Percentiles rank a stretch among this genome's conserved stretches.
These are phyloP conservation scores for Drechslerella coelobrocha DNA, from an alignment of 2,329 filamentous ascomycete genomes.

Conservation along the genomic window DNA sequence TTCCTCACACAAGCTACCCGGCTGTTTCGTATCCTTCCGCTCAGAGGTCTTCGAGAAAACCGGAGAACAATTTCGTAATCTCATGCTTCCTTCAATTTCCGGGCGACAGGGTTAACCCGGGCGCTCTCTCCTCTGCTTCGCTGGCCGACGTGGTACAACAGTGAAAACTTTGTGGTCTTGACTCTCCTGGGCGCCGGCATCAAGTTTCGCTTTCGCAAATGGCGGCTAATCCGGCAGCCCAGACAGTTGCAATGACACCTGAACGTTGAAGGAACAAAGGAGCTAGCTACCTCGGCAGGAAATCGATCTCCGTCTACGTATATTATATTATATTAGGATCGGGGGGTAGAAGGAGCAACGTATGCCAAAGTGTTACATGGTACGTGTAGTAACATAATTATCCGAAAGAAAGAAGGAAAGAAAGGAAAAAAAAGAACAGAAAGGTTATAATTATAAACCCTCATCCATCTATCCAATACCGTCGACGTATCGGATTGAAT, in stretches of 20 bases:
- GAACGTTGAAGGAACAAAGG: too few relatives aligned
- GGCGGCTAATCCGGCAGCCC: conserved; percentile 43
- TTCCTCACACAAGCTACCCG: too few relatives aligned
- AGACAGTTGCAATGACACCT: too few relatives aligned
- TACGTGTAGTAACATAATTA: not conserved
- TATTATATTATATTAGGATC: not conserved
- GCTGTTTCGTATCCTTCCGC: not conserved
- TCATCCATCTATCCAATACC: too few relatives aligned
- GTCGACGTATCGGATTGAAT: not conserved
- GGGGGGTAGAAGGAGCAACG: not conserved
- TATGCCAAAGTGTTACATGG: not conserved
- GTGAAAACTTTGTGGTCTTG: conserved; percentile 35
- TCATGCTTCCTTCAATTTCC: not conserved
- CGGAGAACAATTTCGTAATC: not conserved
- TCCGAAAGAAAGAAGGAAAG: too few relatives aligned
- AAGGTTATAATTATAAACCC: too few relatives aligned
- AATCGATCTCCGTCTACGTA: too few relatives aligned
- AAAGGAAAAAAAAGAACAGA: too few relatives aligned
- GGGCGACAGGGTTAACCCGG: not conserved
- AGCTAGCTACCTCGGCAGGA: too few relatives aligned
- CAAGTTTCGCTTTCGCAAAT: conserved; percentile 14
- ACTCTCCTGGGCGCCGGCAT: conserved; percentile 10
- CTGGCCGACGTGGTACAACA: conserved; percentile 21
- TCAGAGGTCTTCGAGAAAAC: not conserved
- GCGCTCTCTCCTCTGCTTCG: conserved; percentile 8